Conservation (phyloP, 2,329 filamentous ascomycete genomes). For the Thielaviopsis euricoi region DNA sequence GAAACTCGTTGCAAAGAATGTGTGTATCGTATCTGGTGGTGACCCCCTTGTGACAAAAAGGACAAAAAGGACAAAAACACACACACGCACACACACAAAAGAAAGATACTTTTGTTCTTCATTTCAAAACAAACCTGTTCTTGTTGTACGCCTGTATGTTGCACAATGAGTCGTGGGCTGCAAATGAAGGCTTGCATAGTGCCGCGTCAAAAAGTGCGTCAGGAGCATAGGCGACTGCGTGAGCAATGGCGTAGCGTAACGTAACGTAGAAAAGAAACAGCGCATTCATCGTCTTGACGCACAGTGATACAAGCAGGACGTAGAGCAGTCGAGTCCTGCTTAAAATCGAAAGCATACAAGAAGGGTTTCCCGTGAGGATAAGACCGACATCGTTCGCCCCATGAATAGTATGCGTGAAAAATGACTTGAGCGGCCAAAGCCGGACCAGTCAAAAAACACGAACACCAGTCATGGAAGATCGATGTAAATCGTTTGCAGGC, state of each 20-base stretch:
- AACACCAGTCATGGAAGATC: slow-evolving; percentile 28
- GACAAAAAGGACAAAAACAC: background rate
- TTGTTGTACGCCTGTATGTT: slow-evolving; percentile 10
- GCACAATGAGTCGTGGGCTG: background rate
- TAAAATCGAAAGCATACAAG: background rate
- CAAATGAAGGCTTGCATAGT: background rate
- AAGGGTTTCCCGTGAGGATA: background rate
- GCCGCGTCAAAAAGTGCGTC: background rate
- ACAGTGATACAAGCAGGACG: slow-evolving; percentile 1
- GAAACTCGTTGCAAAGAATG: background rate
- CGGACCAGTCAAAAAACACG: slow-evolving; percentile 28
- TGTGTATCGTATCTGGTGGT: background rate
- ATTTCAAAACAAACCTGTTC: slow-evolving; percentile 12
- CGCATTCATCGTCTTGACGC: slow-evolving; percentile 9
- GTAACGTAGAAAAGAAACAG: slow-evolving; percentile 11
- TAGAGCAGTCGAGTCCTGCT: slow-evolving; percentile 2
- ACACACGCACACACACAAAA: background rate
- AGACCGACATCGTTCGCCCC: background rate
- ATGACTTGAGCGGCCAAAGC: background rate
- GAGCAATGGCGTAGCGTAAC: slow-evolving; percentile 9
- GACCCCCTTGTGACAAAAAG: slow-evolving; percentile 3
- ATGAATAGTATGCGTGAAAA: background rate
- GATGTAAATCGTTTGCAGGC: slow-evolving; percentile 32
- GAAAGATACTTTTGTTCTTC: background rate
- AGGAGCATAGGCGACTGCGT: slow-evolving; percentile 6